Conservation (phyloP, 345 rosid species). For the Cochlearia excelsa region DNA sequence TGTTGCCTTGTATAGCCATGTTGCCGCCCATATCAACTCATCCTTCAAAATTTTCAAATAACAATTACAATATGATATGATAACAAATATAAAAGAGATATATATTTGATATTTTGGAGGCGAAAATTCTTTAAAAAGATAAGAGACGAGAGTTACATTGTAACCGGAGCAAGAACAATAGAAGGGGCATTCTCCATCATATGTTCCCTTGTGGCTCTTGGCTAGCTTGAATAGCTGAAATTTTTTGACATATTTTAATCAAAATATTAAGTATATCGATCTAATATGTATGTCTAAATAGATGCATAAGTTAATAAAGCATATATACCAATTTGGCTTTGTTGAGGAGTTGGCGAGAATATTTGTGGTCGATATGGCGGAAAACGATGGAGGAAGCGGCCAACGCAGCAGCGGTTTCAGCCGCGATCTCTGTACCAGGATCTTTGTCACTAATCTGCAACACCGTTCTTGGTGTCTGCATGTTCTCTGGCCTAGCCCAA, state of each 20-base stretch:
- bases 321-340: constrained; percentile 62
- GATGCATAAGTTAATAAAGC: background rate
- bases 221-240: constrained; percentile 72
- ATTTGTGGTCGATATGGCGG: constrained; percentile 43
- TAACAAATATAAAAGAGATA: background rate
- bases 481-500: constrained; percentile 78
- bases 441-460: constrained; percentile 44
- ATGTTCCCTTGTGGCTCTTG: constrained; percentile 61
- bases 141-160: constrained; percentile 43
- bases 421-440: constrained; percentile 85
- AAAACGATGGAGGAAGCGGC: constrained; percentile 81
- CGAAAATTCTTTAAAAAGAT: background rate
- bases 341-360: constrained; percentile 72
- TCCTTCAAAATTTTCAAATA: constrained; percentile 45
- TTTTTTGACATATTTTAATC: constrained; percentile 4
- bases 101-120: background rate
- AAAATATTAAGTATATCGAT: background rate
- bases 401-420: constrained; percentile 78
- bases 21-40: constrained; percentile 89
- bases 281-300: background rate
- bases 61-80: constrained; percentile 5
- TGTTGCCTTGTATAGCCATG: constrained; percentile 80
- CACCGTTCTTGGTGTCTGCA: constrained; percentile 71
- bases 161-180: constrained; percentile 93
- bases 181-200: constrained; percentile 93